Percentiles rank a stretch among this genome's conserved stretches.
Conservation (phyloP, 2,329 filamentous ascomycete genomes). For the Waltergamsia citrina region DNA sequence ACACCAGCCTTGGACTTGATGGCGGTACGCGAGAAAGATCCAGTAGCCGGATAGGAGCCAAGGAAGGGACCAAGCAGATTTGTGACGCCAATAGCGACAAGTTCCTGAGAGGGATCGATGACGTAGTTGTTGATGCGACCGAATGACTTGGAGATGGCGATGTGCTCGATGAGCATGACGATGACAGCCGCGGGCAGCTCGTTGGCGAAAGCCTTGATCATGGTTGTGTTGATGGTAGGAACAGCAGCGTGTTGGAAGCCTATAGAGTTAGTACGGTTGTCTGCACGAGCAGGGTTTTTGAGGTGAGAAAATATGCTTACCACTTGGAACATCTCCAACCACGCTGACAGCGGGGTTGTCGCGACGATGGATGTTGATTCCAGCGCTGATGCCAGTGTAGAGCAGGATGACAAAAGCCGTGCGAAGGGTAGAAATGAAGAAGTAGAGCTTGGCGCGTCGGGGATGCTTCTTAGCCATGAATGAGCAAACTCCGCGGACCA, state of each 20-base stretch:
- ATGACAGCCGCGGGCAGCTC: constrained; percentile 68
- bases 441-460: constrained; percentile 57
- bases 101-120: constrained; percentile 70
- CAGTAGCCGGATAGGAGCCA: constrained; percentile 76
- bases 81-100: constrained; percentile 67
- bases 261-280: constrained; percentile 15
- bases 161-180: constrained; percentile 72
- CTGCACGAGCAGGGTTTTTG: constrained; percentile 1
- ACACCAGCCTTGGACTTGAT: constrained; percentile 94
- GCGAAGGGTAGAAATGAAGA: constrained; percentile 69
- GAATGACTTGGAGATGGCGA: constrained; percentile 76
- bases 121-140: constrained; percentile 74
- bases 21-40: constrained; percentile 82
- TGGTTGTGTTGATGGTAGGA: constrained; percentile 47
- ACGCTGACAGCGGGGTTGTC: constrained; percentile 52
- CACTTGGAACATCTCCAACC: constrained; percentile 60
- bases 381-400: constrained; percentile 68
- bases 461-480: constrained; percentile 59
- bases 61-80: constrained; percentile 72
- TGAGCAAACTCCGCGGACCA: constrained; percentile 53
- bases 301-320: constrained; percentile 21
- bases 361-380: constrained; percentile 52
- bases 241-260: constrained; percentile 63
- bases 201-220: constrained; percentile 53
- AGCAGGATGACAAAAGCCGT: constrained; percentile 74